Base-by-base conservation (phyloP, 805 yeast genomes). In the Candida ipomoeae region DNA sequence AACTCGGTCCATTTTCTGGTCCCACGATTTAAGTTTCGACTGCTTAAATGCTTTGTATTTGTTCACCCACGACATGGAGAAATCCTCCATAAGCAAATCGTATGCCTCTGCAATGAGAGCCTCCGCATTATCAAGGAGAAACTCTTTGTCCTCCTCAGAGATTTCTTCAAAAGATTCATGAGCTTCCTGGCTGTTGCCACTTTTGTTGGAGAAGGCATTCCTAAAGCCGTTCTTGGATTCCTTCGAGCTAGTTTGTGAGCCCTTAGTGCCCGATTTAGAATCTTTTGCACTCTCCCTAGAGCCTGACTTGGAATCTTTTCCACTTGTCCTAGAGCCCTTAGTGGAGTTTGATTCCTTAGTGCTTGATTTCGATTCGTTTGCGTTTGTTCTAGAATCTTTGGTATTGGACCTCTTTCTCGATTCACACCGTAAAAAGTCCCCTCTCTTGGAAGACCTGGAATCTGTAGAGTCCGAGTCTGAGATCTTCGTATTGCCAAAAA, bases 61-160 rank as follows among this genome's bases (percentile, higher is more conserved):
- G 38, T 54, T 50, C 18, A 68, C 61, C 77, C 77, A 73, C 1
- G 72, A 62, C 3, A 56, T 56, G 0, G 70, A 58, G n/a, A 71
- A 44, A 37, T 65, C 69, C 17, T 50, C 46, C 23, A 68, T 51
- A 6, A 73, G 55, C 3, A 51, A 42, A 1, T 62, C 59, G 34
- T 57, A 54, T 0, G 75, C 77, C 10, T 50, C 41, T 3, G 54
- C 51, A 17, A 73, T 64, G 26, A 57, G 55, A 11, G 52, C 53
- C 11, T 63, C 61, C 0, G 71, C 72, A 42, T 67, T 66, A 37
- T 61, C 63, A 14, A 36, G 40, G 10, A 44, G 33, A 17, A 44
- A 44, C 23, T 23, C 29, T 14, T 34, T 18, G 18, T 44, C 46
- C 6, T 44, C 40, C 6, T 44, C 46, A 2, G 40, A 44, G 7